A percentile compares a stretch with the other conserved stretches of the same genome.
These are phyloP conservation scores for Carex sylvatica DNA, from an alignment of 202 grass and related monocot genomes.

Conservation along the genomic window DNA sequence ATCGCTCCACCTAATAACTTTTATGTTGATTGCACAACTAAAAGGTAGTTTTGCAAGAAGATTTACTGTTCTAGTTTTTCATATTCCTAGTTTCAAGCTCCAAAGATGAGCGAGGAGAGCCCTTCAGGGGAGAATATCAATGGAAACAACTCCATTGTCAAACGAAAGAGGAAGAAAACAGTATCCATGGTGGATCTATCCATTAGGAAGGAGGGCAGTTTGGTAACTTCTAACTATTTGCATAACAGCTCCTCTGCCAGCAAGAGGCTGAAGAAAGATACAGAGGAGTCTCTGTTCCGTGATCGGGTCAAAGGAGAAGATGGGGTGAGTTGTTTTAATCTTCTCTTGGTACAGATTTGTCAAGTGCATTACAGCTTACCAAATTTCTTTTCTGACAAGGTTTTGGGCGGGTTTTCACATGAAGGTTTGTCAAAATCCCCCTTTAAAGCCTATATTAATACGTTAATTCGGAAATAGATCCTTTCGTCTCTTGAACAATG, in stretches of 20 bases:
- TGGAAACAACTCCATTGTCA: conserved; percentile 69
- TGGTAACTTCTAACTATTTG: conserved; percentile 43
- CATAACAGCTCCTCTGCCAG: conserved; percentile 37
- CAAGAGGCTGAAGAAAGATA: conserved; percentile 59
- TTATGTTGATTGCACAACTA: conserved; percentile 2
- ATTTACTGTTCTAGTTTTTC: conserved; percentile 6
- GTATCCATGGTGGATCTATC: conserved; percentile 53
- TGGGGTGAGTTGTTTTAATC: conserved; percentile 65
- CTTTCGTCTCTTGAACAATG: neutral
- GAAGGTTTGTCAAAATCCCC: neutral
- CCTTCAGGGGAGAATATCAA: conserved; percentile 66
- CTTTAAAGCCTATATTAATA: neutral
- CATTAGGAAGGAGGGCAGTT: conserved; percentile 54
- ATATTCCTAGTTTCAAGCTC: conserved; percentile 14
- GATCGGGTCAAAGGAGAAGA: conserved; percentile 84
- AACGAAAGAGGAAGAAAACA: conserved; percentile 85
- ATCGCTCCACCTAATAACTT: neutral
- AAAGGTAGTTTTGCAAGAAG: neutral
- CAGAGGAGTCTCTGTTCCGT: conserved; percentile 36
- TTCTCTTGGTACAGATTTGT: neutral
- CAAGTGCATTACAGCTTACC: neutral
- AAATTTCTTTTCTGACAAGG: neutral
- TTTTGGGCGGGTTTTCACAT: neutral
- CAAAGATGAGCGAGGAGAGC: conserved; percentile 71
- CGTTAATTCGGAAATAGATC: neutral